These are phyloP conservation scores for Phytophthora macrochlamydospora DNA, from an alignment of 352 stramenopile species.

Conservation along the genomic window DNA sequence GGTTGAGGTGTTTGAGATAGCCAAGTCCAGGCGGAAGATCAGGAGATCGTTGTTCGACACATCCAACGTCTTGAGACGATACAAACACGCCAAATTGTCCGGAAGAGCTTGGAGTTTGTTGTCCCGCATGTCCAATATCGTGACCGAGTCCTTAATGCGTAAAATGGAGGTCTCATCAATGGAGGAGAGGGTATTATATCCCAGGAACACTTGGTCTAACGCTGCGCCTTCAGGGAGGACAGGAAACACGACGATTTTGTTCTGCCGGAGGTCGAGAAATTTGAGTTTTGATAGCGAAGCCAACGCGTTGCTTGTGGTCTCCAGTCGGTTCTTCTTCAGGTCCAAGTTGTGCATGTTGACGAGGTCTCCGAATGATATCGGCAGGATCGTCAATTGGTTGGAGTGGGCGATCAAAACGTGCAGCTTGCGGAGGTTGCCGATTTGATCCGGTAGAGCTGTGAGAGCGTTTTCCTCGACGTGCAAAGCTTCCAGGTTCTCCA, in stretches of 20 bases:
- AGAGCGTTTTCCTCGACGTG: slow-evolving; percentile 73
- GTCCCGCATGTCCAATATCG: slow-evolving; percentile 78
- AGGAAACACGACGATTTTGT: slow-evolving; percentile 67
- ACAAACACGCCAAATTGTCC: slow-evolving; percentile 56
- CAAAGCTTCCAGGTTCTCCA: slow-evolving; percentile 62
- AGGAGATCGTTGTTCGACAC: slow-evolving; percentile 81
- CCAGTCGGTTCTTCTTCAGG: slow-evolving; percentile 79
- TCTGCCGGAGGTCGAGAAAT: slow-evolving; percentile 79
- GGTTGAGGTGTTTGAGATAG: slow-evolving; percentile 80
- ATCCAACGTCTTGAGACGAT: slow-evolving; percentile 81
- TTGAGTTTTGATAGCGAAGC: slow-evolving; percentile 49
- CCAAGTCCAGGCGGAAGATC: slow-evolving; percentile 77
- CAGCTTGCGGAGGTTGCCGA: slow-evolving; percentile 63
- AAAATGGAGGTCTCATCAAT: slow-evolving; percentile 68
- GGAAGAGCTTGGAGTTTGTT: slow-evolving; percentile 76
- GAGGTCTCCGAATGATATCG: slow-evolving; percentile 49
- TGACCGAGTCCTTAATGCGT: slow-evolving; percentile 68
- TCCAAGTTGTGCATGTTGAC: slow-evolving; percentile 69
- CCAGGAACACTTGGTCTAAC: slow-evolving; percentile 81
- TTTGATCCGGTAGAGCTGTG: slow-evolving; percentile 42
- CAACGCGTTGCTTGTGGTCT: slow-evolving; percentile 50
- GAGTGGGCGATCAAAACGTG: slow-evolving; percentile 63
- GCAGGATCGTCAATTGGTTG: slow-evolving; percentile 63
- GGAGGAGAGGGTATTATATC: slow-evolving; percentile 67
- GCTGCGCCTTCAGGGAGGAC: slow-evolving; percentile 53